Percentiles rank a stretch among this genome's conserved stretches.
These are phyloP conservation scores for Yarrowia sp. DNA, from an alignment of 805 yeast species.

Conservation along the genomic window DNA sequence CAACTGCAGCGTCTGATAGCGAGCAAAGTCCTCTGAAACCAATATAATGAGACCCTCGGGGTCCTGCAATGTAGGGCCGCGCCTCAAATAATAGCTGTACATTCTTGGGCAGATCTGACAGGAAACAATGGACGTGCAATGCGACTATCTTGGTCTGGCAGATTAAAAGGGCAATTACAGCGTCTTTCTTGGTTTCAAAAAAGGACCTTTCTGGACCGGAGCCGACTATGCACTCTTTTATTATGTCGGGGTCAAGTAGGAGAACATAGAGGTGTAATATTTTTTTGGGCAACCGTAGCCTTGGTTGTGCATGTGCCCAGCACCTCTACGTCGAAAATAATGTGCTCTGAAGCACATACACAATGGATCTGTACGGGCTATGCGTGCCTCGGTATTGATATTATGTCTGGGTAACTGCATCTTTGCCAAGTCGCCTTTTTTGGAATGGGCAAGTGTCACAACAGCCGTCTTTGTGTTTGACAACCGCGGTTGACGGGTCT, in stretches of 20 bases:
- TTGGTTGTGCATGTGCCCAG: not conserved
- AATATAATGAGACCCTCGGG: too few relatives aligned
- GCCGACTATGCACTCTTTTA: not conserved
- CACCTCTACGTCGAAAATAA: too few relatives aligned
- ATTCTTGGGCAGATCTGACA: not conserved
- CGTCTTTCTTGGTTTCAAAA: not conserved
- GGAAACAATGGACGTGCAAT: not conserved
- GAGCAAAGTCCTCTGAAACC: too few relatives aligned
- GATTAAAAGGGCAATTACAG: not conserved
- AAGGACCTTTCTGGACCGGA: not conserved
- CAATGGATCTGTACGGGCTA: not conserved
- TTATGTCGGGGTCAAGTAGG: too few relatives aligned
- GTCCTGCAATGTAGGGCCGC: not conserved
- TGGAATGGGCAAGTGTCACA: not conserved
- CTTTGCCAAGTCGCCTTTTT: not conserved
- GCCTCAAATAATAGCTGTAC: not conserved
- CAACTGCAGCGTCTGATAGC: too few relatives aligned
- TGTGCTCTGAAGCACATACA: not conserved
- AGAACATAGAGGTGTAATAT: not conserved
- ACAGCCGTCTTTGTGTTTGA: not conserved
- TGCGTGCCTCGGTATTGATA: not conserved
- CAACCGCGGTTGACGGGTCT: not conserved
- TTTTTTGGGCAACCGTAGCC: not conserved
- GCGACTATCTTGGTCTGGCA: too few relatives aligned
- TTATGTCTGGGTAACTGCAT: not conserved